Conservation (phyloP, 1,284 basidiomycete species). For the Naganishia sp. region DNA sequence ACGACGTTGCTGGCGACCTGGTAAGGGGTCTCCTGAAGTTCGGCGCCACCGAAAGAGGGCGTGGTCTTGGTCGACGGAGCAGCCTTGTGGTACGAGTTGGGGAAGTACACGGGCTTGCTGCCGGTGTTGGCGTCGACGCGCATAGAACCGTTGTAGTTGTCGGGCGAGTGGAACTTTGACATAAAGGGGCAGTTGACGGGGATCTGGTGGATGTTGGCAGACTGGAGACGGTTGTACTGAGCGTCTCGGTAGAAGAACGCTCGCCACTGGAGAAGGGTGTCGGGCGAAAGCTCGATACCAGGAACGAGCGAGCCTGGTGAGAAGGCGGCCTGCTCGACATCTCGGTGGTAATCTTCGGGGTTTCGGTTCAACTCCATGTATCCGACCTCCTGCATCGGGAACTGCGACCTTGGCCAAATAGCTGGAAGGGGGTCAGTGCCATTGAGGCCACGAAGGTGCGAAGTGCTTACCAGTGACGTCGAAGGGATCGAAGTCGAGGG, state of each 20-base stretch:
- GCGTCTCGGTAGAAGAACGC: slow-evolving; percentile 50
- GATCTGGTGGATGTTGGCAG: slow-evolving; percentile 49
- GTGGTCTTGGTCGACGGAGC: slow-evolving; percentile 39
- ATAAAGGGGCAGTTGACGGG: slow-evolving; percentile 45
- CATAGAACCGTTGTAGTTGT: slow-evolving; percentile 48
- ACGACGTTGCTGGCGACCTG: slow-evolving; percentile 47
- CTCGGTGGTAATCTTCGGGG: slow-evolving; percentile 52
- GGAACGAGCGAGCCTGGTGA: slow-evolving; percentile 49
- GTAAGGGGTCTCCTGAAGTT: slow-evolving; percentile 41
- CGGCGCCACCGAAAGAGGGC: slow-evolving; percentile 42
- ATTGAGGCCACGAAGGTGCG: too few relatives aligned
- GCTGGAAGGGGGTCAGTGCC: not conserved
- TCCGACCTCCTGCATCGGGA: slow-evolving; percentile 54
- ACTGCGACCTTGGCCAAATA: slow-evolving; percentile 34
- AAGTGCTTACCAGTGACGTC: slow-evolving; percentile 53
- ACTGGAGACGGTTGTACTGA: slow-evolving; percentile 43
- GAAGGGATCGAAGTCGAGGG: slow-evolving; percentile 51
- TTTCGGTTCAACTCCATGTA: slow-evolving; percentile 52
- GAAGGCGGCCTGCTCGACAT: slow-evolving; percentile 53
- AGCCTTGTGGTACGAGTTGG: slow-evolving; percentile 45
- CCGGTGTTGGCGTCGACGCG: slow-evolving; percentile 38
- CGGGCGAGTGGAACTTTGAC: slow-evolving; percentile 45
- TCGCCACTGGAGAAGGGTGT: slow-evolving; percentile 47
- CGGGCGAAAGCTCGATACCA: slow-evolving; percentile 48
- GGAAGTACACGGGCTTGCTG: slow-evolving; percentile 39